phyloP scores from a whole-genome alignment of 805 yeast genomes.

The Cyberlindnera bimundalis region DNA sequence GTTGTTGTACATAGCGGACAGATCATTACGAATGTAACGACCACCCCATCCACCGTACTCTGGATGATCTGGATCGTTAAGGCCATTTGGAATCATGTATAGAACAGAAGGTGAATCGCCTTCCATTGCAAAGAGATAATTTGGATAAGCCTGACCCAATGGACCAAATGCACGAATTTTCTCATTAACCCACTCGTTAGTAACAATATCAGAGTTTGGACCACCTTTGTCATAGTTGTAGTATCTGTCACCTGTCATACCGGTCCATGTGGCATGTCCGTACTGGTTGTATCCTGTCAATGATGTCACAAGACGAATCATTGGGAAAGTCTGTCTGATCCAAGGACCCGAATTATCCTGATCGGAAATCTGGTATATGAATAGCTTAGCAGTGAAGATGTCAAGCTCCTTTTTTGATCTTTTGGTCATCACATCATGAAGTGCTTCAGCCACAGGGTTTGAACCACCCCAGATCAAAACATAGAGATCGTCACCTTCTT shows the following conservation, averaged over 20 bases:
- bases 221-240: constrained; percentile 29
- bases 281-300: constrained; percentile 30
- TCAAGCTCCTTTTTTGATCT: constrained; percentile 18
- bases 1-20: constrained; percentile 20
- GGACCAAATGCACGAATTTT: constrained; percentile 27
- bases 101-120: constrained; percentile 33
- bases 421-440: constrained; percentile 22
- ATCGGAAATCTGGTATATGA: constrained; percentile 31
- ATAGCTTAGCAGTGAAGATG: constrained; percentile 3
- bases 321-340: constrained; percentile 30
- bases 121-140: constrained; percentile 28
- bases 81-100: constrained; percentile 31
- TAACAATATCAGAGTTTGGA: constrained; percentile 25
- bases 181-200: constrained; percentile 27
- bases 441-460: constrained; percentile 31
- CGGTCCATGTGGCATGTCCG: constrained; percentile 31
- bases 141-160: constrained; percentile 29
- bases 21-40: constrained; percentile 26
- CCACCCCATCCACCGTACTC: constrained; percentile 36
- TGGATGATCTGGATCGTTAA: constrained; percentile 29
- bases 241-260: constrained; percentile 30
- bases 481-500: constrained; percentile 20
- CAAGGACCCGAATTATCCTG: constrained; percentile 34
- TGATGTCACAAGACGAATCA: constrained; percentile 27
- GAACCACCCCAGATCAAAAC: constrained; percentile 34